These are phyloP conservation scores for Wickerhamiella brachini DNA, from an alignment of 805 yeast species.

Conservation along the genomic window DNA sequence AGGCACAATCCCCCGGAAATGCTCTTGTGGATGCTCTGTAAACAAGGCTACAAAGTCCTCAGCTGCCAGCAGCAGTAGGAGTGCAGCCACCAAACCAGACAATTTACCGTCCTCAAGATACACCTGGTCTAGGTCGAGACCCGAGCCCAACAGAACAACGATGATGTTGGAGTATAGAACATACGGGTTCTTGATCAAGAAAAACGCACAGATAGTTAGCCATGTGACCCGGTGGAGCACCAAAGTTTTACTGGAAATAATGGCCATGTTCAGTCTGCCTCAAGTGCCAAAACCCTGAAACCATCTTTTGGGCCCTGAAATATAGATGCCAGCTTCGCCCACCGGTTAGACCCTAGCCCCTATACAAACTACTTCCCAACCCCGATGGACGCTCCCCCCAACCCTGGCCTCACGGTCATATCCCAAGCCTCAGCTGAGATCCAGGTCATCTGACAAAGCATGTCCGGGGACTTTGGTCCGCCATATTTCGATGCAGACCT, in stretches of 20 bases:
- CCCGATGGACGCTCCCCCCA: background rate
- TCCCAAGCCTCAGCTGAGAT: background rate
- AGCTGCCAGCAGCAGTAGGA: constrained; percentile 16
- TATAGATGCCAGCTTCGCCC: too few species aligned
- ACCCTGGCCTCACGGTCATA: background rate
- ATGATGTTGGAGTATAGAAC: constrained; percentile 16
- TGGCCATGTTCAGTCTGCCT: background rate
- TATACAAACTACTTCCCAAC: too few species aligned
- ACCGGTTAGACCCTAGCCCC: too few species aligned
- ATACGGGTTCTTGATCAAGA: constrained; percentile 19
- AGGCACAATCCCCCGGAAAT: constrained; percentile 20
- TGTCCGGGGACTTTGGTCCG: constrained; percentile 2
- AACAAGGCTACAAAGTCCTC: constrained; percentile 20
- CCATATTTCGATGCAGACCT: constrained; percentile 1
- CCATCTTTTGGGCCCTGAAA: too few species aligned
- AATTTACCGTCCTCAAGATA: constrained; percentile 15
- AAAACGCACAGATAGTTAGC: constrained; percentile 20
- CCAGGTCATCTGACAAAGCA: background rate
- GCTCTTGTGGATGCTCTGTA: constrained; percentile 13
- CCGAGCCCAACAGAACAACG: constrained; percentile 18
- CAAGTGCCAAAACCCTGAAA: too few species aligned
- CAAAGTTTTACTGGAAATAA: constrained; percentile 9
- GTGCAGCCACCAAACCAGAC: constrained; percentile 20
- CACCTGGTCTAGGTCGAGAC: constrained; percentile 15
- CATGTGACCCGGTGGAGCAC: constrained; percentile 16